Evolutionary conservation across 83 land plant species (phyloP), one percentile per base, ranked within the genome.

Genomic region (Picea abies): DNA sequence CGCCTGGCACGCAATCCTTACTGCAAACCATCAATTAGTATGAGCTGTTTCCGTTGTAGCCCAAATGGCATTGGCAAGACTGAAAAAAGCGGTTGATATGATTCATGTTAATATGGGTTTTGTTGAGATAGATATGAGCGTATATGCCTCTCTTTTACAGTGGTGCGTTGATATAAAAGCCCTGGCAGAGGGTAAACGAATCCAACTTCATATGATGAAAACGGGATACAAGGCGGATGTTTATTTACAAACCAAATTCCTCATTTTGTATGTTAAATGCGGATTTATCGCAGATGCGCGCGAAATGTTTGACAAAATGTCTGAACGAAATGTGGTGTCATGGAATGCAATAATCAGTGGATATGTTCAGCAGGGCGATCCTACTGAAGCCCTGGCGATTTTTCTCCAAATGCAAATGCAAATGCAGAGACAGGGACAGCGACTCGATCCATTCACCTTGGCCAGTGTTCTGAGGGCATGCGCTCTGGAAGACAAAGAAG

Each of bases 281-380:
- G 22, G 79, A 3, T 15, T 4, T 6, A n/a, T 76, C 20, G 79
- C 60, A 4, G 79, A 76, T 37, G 56, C 79, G 2, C 60, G 79
- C 60, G 26, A 49, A 76, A 11, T 76, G 56, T 76, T 76, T 52
- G 15, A 52, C 17, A 49, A n/a, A 52, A 76, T 76, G 60, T 52
- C 79, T 76, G 15, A 76, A 44, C 39, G 60, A 47, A 52, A 76
- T 22, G 60, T 49, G 0, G 79, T 76, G 5, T 76, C 79, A 76
- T 76, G 79, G 79, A 76, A 44, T 76, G 22, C 79, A 76, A 49
- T 76, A 5, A 76, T 76, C 4, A 47, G 26, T 23, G 79, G 79
- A 23, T 49, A 76, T 49, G 79, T 47, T 10, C 52, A 47, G 79
- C 58, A 22, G 58, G 79, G 79, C 14, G 29, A 76, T 2, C 26